These are phyloP conservation scores for Cryomyces minteri DNA, from an alignment of 495 filamentous ascomycete genomes.

Conservation along the genomic window DNA sequence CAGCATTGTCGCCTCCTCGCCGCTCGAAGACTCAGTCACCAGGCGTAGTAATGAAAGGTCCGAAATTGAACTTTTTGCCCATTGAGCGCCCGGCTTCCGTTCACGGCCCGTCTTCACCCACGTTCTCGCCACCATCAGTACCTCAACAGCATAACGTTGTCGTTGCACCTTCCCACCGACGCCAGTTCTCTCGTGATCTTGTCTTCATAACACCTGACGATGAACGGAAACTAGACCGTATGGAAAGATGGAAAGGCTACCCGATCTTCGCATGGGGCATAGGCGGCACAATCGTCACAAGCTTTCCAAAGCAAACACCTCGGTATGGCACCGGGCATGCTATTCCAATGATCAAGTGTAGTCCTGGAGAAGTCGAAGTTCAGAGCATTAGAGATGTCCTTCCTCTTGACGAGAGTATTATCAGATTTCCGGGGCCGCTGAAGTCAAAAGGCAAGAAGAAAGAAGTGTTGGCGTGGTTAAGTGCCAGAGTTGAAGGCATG, in stretches of 20 bases:
- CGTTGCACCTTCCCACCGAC: constrained; percentile 18
- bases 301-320: constrained; percentile 76
- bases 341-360: constrained; percentile 62
- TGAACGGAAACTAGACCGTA: constrained; percentile 57
- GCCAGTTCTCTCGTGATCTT: constrained; percentile 19
- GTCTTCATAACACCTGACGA: constrained; percentile 44
- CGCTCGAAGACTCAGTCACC: constrained; percentile 83
- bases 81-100: constrained; percentile 53
- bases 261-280: constrained; percentile 81
- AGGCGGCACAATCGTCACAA: constrained; percentile 64
- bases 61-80: constrained; percentile 23
- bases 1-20: constrained; percentile 30
- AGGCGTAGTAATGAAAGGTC: constrained; percentile 31
- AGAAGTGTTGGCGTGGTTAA: constrained; percentile 71
- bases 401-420: constrained; percentile 47
- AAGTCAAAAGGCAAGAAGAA: constrained; percentile 89
- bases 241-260: constrained; percentile 76
- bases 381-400: constrained; percentile 48
- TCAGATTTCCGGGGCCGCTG: constrained; percentile 77
- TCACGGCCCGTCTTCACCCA: constrained; percentile 34
- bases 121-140: constrained; percentile 4
- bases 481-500: constrained; percentile 47
- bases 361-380: constrained; percentile 67
- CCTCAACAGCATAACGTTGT: constrained; percentile 26
- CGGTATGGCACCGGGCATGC: constrained; percentile 59